phyloP scores from a whole-genome alignment of 2,329 filamentous ascomycete species.

The Clonostachys chloroleuca region DNA sequence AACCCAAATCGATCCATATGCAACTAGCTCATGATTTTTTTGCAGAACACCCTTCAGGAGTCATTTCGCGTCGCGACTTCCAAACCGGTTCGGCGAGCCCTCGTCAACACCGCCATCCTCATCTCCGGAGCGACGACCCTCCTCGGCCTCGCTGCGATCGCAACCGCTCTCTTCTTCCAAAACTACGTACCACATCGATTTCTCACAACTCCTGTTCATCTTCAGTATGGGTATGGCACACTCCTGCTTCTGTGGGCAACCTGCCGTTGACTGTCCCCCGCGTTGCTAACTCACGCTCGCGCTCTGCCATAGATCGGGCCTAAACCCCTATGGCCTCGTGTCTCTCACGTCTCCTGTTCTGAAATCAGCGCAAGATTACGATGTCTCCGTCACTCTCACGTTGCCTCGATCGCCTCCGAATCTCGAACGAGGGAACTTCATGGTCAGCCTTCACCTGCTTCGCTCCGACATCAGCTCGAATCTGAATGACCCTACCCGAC shows the following conservation, averaged over 20 bases:
- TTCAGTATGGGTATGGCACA: constrained; percentile 51
- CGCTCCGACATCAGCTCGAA: constrained; percentile 26
- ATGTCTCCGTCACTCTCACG: constrained; percentile 69
- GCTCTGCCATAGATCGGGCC: constrained; percentile 28
- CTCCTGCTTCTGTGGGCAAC: not conserved
- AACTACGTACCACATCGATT: constrained; percentile 52
- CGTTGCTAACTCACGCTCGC: constrained; percentile 6
- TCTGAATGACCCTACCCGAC: constrained; percentile 16
- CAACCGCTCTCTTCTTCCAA: constrained; percentile 49
- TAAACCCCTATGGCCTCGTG: constrained; percentile 48
- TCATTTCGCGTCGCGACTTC: constrained; percentile 38
- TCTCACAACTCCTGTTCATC: constrained; percentile 44
- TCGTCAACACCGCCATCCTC: constrained; percentile 42
- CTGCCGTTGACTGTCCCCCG: not conserved
- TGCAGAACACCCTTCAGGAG: constrained; percentile 27
- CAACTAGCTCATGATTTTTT: not conserved
- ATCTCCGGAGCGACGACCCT: constrained; percentile 34
- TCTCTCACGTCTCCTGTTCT: constrained; percentile 45
- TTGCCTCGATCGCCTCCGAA: constrained; percentile 79
- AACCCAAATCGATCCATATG: too few relatives aligned
- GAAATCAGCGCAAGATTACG: constrained; percentile 74
- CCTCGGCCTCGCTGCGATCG: constrained; percentile 40
- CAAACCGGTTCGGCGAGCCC: constrained; percentile 41
- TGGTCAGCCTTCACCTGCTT: constrained; percentile 76
- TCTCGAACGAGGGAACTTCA: constrained; percentile 81